Evolutionary conservation across 1,139 yeast species (phyloP).

Genomic region (Yamadazyma dendronema): DNA sequence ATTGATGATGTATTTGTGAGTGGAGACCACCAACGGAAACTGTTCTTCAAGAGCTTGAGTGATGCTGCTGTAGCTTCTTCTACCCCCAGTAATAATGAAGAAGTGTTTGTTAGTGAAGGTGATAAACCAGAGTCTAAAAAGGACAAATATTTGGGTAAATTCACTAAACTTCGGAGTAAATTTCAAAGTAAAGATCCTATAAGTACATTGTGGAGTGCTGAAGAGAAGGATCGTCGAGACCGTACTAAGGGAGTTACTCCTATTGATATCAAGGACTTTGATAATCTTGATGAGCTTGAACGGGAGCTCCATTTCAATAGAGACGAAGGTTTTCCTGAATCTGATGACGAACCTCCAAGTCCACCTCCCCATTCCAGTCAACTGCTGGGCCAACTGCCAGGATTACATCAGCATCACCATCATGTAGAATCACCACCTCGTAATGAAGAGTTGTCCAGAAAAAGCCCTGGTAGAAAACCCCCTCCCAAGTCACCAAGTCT

Average conservation of each 20-base stretch:
- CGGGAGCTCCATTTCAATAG: constrained; percentile 16
- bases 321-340: background rate
- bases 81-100: constrained; percentile 15
- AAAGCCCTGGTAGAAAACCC: constrained; percentile 19
- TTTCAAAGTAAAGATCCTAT: constrained; percentile 40
- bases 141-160: constrained; percentile 25
- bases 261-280: constrained; percentile 14
- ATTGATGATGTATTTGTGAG: constrained; percentile 31
- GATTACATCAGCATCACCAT: no score
- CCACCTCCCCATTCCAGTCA: constrained; percentile 5
- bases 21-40: constrained; percentile 9
- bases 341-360: constrained; percentile 14
- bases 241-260: constrained; percentile 11
- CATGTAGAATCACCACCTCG: no score
- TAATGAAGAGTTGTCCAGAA: background rate
- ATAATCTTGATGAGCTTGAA: constrained; percentile 22
- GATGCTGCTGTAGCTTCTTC: constrained; percentile 9
- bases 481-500: constrained; percentile 15
- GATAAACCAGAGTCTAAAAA: constrained; percentile 7
- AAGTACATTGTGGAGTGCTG: constrained; percentile 15
- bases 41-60: constrained; percentile 12
- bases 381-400: no score
- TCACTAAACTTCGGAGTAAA: constrained; percentile 31
- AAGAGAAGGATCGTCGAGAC: constrained; percentile 9
- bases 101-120: constrained; percentile 9